Conservation (phyloP, 352 stramenopile genomes). For the Phytophthora boehmeriae region DNA sequence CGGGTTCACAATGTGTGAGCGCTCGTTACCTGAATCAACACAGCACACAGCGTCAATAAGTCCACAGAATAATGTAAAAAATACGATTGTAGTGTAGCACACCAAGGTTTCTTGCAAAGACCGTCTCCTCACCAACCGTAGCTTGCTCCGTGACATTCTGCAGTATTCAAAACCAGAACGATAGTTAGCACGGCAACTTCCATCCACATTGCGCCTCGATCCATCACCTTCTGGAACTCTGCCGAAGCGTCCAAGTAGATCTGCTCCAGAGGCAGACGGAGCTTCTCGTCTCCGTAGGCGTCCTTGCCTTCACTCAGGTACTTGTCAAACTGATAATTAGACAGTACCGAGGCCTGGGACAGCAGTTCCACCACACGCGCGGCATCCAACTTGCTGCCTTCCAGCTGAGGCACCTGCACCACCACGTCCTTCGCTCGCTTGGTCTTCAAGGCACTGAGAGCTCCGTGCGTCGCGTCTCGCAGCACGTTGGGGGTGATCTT, state of each 20-base stretch:
- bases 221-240: constrained; percentile 61
- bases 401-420: constrained; percentile 55
- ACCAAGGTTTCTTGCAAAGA: constrained; percentile 87
- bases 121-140: constrained; percentile 77
- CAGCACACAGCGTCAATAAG: background rate
- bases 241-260: constrained; percentile 62
- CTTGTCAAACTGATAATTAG: constrained; percentile 89
- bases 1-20: constrained; percentile 75
- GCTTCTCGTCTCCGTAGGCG: constrained; percentile 65
- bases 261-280: constrained; percentile 65
- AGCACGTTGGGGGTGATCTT: constrained; percentile 72
- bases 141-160: constrained; percentile 70
- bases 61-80: background rate
- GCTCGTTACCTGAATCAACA: constrained; percentile 60
- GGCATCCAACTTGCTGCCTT: constrained; percentile 30
- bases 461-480: constrained; percentile 71
- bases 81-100: background rate
- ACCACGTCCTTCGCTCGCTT: constrained; percentile 64
- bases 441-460: constrained; percentile 49
- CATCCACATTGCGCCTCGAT: background rate
- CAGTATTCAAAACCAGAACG: background rate
- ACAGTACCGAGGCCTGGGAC: constrained; percentile 79
- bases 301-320: constrained; percentile 70
- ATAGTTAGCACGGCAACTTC: constrained; percentile 1
- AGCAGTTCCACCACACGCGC: constrained; percentile 69